These are phyloP conservation scores for Teratosphaeria nubilosa DNA, from an alignment of 2,329 filamentous ascomycete species.

Conservation along the genomic window DNA sequence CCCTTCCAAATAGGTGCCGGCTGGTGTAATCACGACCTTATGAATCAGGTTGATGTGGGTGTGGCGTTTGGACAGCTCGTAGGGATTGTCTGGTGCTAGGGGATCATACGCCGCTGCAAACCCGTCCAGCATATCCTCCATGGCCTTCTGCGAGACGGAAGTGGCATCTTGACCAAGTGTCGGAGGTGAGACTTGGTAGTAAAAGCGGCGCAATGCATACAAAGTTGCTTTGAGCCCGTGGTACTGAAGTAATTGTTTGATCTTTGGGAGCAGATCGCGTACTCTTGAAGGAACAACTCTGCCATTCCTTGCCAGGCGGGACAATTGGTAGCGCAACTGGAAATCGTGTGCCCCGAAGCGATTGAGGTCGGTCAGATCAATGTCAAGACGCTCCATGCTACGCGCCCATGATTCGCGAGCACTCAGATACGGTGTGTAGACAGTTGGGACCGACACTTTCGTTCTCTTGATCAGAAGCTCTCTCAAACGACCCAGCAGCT, in stretches of 20 bases:
- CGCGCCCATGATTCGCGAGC: slow-evolving; percentile 8
- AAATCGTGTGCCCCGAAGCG: slow-evolving; percentile 37
- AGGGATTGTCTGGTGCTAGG: slow-evolving; percentile 17
- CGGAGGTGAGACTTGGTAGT: slow-evolving; percentile 44
- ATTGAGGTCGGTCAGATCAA: slow-evolving; percentile 20
- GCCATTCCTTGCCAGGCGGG: slow-evolving; percentile 53
- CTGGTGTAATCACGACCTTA: slow-evolving; percentile 30
- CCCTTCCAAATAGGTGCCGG: slow-evolving; percentile 33
- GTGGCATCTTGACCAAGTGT: slow-evolving; percentile 40
- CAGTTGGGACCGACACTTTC: slow-evolving; percentile 23
- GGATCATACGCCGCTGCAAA: slow-evolving; percentile 31
- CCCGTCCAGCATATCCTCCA: slow-evolving; percentile 33
- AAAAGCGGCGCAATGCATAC: slow-evolving; percentile 45
- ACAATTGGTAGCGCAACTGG: slow-evolving; percentile 50
- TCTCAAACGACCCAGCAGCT: slow-evolving; percentile 16
- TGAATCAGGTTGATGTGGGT: slow-evolving; percentile 27
- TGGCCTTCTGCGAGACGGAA: slow-evolving; percentile 29
- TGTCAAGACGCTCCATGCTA: slow-evolving; percentile 22
- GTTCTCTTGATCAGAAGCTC: slow-evolving; percentile 17
- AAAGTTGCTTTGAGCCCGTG: slow-evolving; percentile 19
- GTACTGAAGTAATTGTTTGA: slow-evolving; percentile 28
- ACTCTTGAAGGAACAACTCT: slow-evolving; percentile 49
- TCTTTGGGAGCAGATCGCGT: slow-evolving; percentile 34
- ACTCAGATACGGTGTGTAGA: slow-evolving; percentile 9
- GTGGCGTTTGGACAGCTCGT: slow-evolving; percentile 24